Conservation (phyloP, 2,329 filamentous ascomycete species). For the Tolypocladium tropicale region DNA sequence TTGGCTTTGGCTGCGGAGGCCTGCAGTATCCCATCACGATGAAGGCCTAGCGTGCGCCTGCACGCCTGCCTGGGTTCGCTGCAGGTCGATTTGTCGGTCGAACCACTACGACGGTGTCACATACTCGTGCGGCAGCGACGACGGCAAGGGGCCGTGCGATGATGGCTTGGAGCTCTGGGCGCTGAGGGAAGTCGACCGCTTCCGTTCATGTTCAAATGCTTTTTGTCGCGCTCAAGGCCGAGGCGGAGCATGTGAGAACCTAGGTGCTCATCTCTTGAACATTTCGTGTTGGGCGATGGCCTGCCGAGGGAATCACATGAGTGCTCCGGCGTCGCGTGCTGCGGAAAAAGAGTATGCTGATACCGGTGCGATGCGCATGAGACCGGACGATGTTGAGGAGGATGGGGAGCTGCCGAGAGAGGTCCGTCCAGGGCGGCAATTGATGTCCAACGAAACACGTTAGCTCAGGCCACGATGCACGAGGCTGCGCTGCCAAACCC, state of each 20-base stretch:
- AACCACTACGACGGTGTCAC: background rate
- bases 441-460: background rate
- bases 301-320: background rate
- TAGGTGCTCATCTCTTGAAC: background rate
- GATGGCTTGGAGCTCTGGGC: background rate
- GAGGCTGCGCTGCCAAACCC: background rate
- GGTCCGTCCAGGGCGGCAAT: background rate
- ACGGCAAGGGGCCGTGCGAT: background rate
- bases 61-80: no score
- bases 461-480: background rate
- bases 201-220: background rate
- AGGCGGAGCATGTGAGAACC: background rate
- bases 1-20: background rate
- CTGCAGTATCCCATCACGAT: background rate
- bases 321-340: background rate
- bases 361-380: background rate
- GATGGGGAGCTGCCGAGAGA: background rate
- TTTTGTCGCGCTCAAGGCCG: background rate
- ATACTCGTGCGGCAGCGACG: no score
- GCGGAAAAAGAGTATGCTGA: background rate
- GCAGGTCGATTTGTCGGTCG: background rate
- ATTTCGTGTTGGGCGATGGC: background rate
- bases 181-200: background rate
- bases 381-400: background rate
- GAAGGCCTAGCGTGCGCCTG: background rate